phyloP scores from a whole-genome alignment of 345 rosid genomes.

The Populus deltoides region DNA sequence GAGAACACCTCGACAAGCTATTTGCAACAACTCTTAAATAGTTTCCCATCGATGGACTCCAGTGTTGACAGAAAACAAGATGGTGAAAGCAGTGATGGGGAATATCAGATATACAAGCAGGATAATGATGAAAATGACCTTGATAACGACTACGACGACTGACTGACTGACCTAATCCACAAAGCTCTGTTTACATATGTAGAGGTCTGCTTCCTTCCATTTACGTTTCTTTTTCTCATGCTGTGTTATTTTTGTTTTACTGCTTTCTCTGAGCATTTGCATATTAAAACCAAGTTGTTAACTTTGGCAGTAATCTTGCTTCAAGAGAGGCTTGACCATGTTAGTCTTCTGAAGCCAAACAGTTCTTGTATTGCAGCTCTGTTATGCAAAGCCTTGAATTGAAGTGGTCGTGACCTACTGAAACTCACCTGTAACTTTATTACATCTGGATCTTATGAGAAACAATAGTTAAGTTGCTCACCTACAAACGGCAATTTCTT shows the following conservation, averaged over 20 bases:
- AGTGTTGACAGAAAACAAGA: slow-evolving; percentile 42
- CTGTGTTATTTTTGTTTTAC: neutral
- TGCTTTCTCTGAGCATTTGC: neutral
- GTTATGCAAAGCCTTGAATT: neutral
- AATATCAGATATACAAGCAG: slow-evolving; percentile 78
- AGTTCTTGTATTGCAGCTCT: neutral
- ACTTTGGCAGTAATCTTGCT: neutral
- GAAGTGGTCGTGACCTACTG: neutral
- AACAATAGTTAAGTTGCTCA: too few relatives aligned
- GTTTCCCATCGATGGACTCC: slow-evolving; percentile 54
- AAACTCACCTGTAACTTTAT: too few relatives aligned
- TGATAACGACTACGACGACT: slow-evolving; percentile 25
- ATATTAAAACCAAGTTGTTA: neutral
- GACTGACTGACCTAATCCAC: neutral
- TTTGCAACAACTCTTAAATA: slow-evolving; percentile 83
- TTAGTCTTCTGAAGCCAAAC: neutral
- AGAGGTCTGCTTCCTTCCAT: neutral
- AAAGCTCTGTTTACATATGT: neutral
- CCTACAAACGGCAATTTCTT: too few relatives aligned
- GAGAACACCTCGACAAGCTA: slow-evolving; percentile 72
- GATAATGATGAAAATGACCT: slow-evolving; percentile 51
- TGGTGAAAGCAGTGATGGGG: slow-evolving; percentile 59
- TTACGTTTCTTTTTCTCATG: neutral
- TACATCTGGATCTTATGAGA: too few relatives aligned
- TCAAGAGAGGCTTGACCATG: neutral